Percentiles rank a stretch among this genome's conserved stretches.
Conservation (phyloP, 257 asterid species). For the Capsicum baccatum region DNA sequence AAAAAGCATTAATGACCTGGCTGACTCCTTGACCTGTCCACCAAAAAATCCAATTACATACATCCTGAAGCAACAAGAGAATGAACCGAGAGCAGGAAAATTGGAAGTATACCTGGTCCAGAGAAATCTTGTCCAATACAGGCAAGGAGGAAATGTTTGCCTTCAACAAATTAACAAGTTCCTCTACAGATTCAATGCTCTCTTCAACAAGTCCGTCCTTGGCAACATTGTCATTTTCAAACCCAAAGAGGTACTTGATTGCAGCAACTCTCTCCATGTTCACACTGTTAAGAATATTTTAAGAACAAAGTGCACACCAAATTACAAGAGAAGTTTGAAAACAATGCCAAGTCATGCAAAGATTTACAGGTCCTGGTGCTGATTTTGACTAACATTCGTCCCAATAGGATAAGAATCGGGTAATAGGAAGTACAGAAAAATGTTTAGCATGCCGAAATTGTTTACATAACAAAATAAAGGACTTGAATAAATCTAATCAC, state of each 20-base stretch:
- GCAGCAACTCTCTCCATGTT: conserved; percentile 65
- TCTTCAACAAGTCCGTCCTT: conserved; percentile 52
- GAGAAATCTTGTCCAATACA: conserved; percentile 34
- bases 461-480: background rate
- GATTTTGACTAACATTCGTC: background rate
- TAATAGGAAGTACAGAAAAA: background rate
- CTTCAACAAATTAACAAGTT: conserved; percentile 53
- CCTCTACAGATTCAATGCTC: conserved; percentile 65
- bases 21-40: conserved; percentile 68
- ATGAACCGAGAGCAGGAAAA: conserved; percentile 14
- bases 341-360: background rate
- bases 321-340: background rate
- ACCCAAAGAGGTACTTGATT: conserved; percentile 70
- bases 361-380: background rate
- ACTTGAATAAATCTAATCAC: background rate
- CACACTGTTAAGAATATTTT: conserved; percentile 52
- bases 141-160: conserved; percentile 34
- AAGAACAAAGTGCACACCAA: conserved; percentile 27
- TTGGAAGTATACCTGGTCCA: conserved; percentile 46
- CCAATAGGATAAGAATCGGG: conserved; percentile 6
- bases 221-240: conserved; percentile 41
- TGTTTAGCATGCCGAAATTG: background rate
- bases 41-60: conserved; percentile 26
- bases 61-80: background rate
- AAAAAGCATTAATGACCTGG: conserved; percentile 54